Base-by-base conservation (phyloP, 2,329 filamentous ascomycete species). In the Penicillium sp. region DNA sequence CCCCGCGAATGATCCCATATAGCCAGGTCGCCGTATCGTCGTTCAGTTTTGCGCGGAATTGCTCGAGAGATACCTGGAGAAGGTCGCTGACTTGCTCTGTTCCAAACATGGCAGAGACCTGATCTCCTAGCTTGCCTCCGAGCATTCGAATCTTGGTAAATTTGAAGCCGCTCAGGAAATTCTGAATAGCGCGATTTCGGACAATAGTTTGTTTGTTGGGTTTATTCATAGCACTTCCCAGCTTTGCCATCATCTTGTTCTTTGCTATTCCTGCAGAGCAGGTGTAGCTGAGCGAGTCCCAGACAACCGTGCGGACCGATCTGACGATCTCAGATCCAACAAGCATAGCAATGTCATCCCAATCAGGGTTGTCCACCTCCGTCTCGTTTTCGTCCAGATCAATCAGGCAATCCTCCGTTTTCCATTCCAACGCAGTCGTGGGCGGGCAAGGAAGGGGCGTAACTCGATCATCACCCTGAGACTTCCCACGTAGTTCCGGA, bases 161-260 rank as follows among this genome's bases (percentile, higher is more conserved):
- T 73, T 96, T 97, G 83, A 96, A 93, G 17, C 86, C 87, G 8
- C 86, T 86, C 47, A 99, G 81, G 71, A 99, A 99, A 48, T 90
- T 84, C 65, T 88, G 83, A 2, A 92, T 84, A 1, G 94, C 94
- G 51, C 93, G 88, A 73, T 92, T 94, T 26, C 95, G 90, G 53
- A 99, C 88, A n/a, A 98, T 87, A 0, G 94, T 98, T 78, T 99
- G 95, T 68, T 90, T 87, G 73, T 97, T 95, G 38, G 95, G 95
- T 76, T 99, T 99, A 79, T 92, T 93, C 80, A 93, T 88, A 7
- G 87, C 92, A 26, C 92, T 96, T 31, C 94, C 95, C 60, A 99
- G 82, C 80, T 99, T 99, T 64, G 93, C 92, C 63, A 99, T 83
- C 86, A 97, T 92, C 79, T 98, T 99, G 81, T 97, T 99, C 66